Evolutionary conservation across 2,329 filamentous ascomycete genomes (phyloP), one percentile per base, ranked within the genome.

Genomic region (Trichoderma gracile): DNA sequence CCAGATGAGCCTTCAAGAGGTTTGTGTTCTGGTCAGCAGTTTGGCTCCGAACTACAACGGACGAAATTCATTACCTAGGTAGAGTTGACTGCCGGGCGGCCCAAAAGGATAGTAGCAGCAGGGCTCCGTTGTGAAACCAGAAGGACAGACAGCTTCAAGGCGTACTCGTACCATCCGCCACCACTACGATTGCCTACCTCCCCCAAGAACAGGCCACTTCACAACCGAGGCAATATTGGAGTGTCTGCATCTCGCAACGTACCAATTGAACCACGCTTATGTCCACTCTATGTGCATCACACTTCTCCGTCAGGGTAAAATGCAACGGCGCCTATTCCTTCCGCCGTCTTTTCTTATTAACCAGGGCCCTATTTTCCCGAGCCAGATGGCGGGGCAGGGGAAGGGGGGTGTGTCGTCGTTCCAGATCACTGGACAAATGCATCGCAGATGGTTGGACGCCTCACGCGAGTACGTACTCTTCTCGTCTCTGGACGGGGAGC

Each of bases 381-480:
- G 45, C 49, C 47, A 58, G 63, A 61, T 55, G 49, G 54, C 63
- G 63, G 63, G 56, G 56, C 61, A 38, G 33, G 56, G 63, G 55
- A 49, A n/a, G n/a, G 55, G 57, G 57, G 42, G 57, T 60, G 49
- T 42, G 49, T 21, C 49, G 49, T 38, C 46, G 50, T 65, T 38
- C 56, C 55, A 65, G 55, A 65, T 65, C 63, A 54, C 49, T 65
- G 56, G 49, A 43, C 47, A 60, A 50, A 43, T 56, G 66, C 63
- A 67, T 65, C 67, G 59, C 70, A 70, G 70, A 69, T 68, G 65
- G 70, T 64, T 68, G 58, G 67, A 67, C 56, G 66, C 64, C 71
- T 73, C 43, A 10, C 33, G 6, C 71, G 72, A 19, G 3, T 40
- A 25, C 5, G 12, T 38, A 38, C 33, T 38, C 8, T 38, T 38